A percentile compares a stretch with the other conserved stretches of the same genome.
Conservation (phyloP, 306 rosid genomes). For the Oxytropis ochrocephala region DNA sequence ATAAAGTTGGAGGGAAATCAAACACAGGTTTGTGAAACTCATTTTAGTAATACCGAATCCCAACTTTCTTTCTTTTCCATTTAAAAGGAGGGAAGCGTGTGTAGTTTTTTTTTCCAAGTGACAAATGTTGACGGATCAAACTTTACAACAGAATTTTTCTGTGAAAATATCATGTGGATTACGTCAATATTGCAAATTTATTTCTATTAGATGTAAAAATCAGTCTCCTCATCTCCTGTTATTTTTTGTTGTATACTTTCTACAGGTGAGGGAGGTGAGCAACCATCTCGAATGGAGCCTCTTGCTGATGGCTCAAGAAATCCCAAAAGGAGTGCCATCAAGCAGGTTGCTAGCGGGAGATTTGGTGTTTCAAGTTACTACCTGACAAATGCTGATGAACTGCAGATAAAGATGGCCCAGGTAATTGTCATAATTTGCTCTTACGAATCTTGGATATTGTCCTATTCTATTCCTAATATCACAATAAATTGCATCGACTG, state of each 20-base stretch:
- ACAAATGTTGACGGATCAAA: neutral
- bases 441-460: neutral
- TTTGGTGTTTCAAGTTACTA: conserved; percentile 98
- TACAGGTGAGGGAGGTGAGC: conserved; percentile 99
- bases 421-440: conserved; percentile 32
- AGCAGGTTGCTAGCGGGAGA: conserved; percentile 99
- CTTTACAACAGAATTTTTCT: neutral
- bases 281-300: conserved; percentile 96
- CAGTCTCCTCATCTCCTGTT: neutral
- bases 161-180: neutral
- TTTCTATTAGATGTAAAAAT: neutral
- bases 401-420: conserved; percentile 99
- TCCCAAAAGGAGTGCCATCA: conserved; percentile 93
- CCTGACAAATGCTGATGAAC: conserved; percentile 92
- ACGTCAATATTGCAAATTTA: neutral
- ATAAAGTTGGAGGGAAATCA: conserved; percentile 91
- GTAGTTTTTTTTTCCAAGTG: neutral
- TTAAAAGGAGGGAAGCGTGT: neutral
- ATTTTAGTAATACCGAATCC: neutral
- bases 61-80: neutral
- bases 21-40: conserved; percentile 69
- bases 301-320: conserved; percentile 87
- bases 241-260: neutral
- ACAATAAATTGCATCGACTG: neutral
- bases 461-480: neutral